Percentiles rank a stretch among this genome's conserved stretches.
phyloP scores from a whole-genome alignment of 2,329 filamentous ascomycete genomes.

The Ciborinia camelliae region DNA sequence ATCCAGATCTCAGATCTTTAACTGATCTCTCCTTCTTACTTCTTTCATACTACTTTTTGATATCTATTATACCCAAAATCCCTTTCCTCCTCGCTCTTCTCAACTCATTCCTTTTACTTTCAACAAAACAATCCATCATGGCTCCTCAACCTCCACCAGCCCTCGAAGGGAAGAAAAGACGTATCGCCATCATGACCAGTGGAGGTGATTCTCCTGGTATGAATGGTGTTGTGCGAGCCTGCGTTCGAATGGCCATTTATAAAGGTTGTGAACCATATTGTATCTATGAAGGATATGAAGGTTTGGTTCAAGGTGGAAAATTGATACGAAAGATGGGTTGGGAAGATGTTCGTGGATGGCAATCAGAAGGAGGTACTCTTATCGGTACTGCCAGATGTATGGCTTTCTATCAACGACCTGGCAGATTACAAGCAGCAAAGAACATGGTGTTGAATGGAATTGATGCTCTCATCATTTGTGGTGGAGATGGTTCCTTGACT shows the following conservation, averaged over 20 bases:
- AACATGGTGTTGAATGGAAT: slow-evolving; percentile 93
- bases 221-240: slow-evolving; percentile 68
- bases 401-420: slow-evolving; percentile 84
- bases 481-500: slow-evolving; percentile 93
- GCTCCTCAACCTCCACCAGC: slow-evolving; percentile 29
- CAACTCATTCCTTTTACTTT: slow-evolving; percentile 1
- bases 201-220: slow-evolving; percentile 74
- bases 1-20: neutral
- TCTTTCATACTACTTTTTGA: neutral
- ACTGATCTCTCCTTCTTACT: neutral
- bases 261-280: slow-evolving; percentile 76
- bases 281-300: slow-evolving; percentile 93
- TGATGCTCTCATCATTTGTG: slow-evolving; percentile 93
- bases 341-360: slow-evolving; percentile 91
- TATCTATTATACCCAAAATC: neutral
- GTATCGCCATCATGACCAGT: slow-evolving; percentile 69
- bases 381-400: slow-evolving; percentile 94
- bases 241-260: slow-evolving; percentile 88
- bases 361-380: slow-evolving; percentile 89
- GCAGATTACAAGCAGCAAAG: slow-evolving; percentile 81
- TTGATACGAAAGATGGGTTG: slow-evolving; percentile 86
- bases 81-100: slow-evolving; percentile 6
- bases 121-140: slow-evolving; percentile 25
- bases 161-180: slow-evolving; percentile 34
- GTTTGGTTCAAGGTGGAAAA: slow-evolving; percentile 82